These are phyloP conservation scores for Fraxinus pennsylvanica DNA, from an alignment of 257 asterid species.

Conservation along the genomic window DNA sequence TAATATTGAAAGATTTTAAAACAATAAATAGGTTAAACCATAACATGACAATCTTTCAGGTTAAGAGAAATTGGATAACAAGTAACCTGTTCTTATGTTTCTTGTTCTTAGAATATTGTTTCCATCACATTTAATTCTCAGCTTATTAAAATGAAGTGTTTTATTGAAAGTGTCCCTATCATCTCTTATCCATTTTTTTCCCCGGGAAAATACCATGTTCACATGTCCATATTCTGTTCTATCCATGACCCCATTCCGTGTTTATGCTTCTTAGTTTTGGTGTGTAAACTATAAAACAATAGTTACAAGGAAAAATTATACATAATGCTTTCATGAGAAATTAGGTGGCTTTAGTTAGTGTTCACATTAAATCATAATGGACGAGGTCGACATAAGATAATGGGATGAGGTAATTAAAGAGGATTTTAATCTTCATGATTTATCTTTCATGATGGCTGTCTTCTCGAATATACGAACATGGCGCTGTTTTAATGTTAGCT, in stretches of 20 bases:
- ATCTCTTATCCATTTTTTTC: not conserved
- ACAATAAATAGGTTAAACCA: not conserved
- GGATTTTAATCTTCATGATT: not conserved
- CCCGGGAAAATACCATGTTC: not conserved
- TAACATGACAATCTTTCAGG: not conserved
- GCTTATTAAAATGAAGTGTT: not conserved
- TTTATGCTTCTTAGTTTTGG: not conserved
- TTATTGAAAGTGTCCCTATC: not conserved
- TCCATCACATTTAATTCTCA: not conserved
- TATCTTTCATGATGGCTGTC: not conserved
- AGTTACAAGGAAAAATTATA: not conserved
- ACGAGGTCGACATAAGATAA: not conserved
- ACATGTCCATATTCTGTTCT: not conserved
- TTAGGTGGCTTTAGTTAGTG: not conserved
- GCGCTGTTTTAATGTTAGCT: not conserved
- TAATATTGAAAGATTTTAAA: not conserved
- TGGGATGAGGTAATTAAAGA: not conserved
- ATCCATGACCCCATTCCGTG: not conserved
- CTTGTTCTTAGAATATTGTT: not conserved
- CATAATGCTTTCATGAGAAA: not conserved
- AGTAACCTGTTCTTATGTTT: not conserved
- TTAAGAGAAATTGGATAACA: not conserved
- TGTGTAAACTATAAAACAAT: not conserved
- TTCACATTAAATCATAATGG: not conserved
- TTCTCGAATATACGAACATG: not conserved